These are phyloP conservation scores for Sabuloglossum arenarium DNA, from an alignment of 495 filamentous ascomycete genomes.

Conservation along the genomic window DNA sequence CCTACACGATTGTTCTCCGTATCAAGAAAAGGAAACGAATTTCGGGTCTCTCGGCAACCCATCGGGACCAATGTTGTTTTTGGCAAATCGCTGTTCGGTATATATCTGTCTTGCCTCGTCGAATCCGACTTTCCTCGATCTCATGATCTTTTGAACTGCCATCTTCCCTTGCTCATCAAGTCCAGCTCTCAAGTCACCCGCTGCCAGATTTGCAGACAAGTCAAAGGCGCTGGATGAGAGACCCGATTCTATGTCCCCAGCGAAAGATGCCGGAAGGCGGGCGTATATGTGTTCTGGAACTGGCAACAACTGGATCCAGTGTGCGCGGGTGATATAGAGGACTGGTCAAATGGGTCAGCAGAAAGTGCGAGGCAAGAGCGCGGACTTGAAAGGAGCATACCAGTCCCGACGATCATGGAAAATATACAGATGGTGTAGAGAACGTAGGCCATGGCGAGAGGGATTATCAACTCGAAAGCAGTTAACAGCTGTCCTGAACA, in stretches of 20 bases:
- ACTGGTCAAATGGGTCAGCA: constrained; percentile 18
- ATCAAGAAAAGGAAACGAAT: constrained; percentile 77
- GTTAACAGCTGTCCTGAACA: background rate
- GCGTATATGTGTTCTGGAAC: constrained; percentile 31
- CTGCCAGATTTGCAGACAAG: constrained; percentile 53
- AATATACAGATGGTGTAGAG: constrained; percentile 53
- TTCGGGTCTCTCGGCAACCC: constrained; percentile 81
- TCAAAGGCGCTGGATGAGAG: constrained; percentile 67
- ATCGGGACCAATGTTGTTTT: constrained; percentile 72
- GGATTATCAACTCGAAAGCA: background rate
- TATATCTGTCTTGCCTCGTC: constrained; percentile 79
- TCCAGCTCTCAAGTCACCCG: constrained; percentile 54
- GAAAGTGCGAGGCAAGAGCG: background rate
- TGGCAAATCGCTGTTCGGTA: constrained; percentile 63
- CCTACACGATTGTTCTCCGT: background rate
- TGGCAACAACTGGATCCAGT: constrained; percentile 40
- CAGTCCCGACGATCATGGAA: constrained; percentile 36
- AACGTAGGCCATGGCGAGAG: constrained; percentile 44
- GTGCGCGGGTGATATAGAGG: constrained; percentile 58
- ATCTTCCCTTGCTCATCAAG: constrained; percentile 59
- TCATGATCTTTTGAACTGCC: constrained; percentile 79
- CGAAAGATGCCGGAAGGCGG: constrained; percentile 52
- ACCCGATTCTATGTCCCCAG: constrained; percentile 64
- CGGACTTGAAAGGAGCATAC: constrained; percentile 17
- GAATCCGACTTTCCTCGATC: constrained; percentile 48